Conservation (phyloP, 352 stramenopile species). For the Pythium vanterpoolii region DNA sequence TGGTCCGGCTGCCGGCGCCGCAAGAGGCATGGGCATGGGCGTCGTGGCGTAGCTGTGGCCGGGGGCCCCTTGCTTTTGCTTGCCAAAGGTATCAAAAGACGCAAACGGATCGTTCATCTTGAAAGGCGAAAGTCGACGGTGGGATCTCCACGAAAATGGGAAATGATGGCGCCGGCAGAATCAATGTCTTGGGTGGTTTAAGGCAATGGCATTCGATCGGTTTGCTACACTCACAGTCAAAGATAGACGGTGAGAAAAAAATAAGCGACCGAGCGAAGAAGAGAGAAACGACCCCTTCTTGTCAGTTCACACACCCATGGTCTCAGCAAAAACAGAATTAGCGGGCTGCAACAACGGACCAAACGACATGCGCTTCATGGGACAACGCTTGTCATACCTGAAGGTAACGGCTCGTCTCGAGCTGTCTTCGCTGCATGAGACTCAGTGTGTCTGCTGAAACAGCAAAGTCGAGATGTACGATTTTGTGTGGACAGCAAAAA, state of each 20-base stretch:
- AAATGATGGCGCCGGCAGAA: conserved; percentile 11
- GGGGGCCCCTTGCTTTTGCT: conserved; percentile 29
- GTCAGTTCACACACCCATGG: not conserved
- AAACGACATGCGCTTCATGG: too few species aligned
- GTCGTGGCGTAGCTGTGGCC: conserved; percentile 21
- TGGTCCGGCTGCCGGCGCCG: conserved; percentile 21
- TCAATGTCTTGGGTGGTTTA: not conserved
- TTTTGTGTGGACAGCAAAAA: too few species aligned
- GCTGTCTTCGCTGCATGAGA: too few species aligned
- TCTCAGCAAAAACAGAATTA: not conserved
- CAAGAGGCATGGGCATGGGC: conserved; percentile 22
- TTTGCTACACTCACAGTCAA: not conserved
- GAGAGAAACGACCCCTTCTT: not conserved
- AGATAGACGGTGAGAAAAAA: not conserved
- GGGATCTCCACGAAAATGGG: conserved; percentile 5
- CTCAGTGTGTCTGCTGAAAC: too few species aligned
- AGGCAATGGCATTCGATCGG: not conserved
- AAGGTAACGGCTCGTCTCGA: too few species aligned
- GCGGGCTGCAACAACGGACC: not conserved
- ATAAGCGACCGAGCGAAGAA: not conserved
- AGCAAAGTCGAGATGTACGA: too few species aligned
- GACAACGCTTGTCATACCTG: not conserved
- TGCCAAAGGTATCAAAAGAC: conserved; percentile 47
- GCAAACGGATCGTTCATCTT: conserved; percentile 70
- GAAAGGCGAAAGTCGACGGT: not conserved